Base-by-base conservation (phyloP, 1,139 yeast genomes). In the Diutina sp. region DNA sequence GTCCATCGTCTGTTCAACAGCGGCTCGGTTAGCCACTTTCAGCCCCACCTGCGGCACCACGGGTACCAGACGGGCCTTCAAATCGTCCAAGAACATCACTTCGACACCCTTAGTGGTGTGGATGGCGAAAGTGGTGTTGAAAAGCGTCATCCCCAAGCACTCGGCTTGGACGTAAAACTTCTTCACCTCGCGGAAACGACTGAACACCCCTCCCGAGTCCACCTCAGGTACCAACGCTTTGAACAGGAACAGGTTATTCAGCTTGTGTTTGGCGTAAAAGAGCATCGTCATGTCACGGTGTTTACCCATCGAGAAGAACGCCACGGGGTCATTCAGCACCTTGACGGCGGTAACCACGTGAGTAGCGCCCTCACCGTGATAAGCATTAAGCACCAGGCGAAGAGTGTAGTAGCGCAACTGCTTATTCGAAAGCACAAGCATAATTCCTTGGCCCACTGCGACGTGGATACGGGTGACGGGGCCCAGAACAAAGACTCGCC, bases 41-140 rank as follows among this genome's bases (percentile, higher is more conserved):
- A 46, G 53, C 14, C 67, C 72, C 6, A 58, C 56, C 11, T 58
- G 59, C 0, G 78, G 73, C 18, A 77, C 60, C 54, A 74, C 78
- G 5, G 90, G 83, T 16, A 82, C 76, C 9, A 84, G 78, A 60
- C 83, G 72, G 1, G 86, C 80, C 29, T 77, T 74, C 38, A 79
- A 69, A 60, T 81, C 80, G 63, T 84, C 85, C 57, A 87, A 73
- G 14, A 85, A 80, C 63, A 84, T 72, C 25, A 86, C 77, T 61
- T 87, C 87, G 62, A 86, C 83, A 0, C 93, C 93, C 61, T 82
- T 81, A 48, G 80, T 72, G 2, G 90, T 79, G 63, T 85, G 87
- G 1, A 85, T 80, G 0, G 90, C 83, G 66, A 84, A 80, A 46
- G 85, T 76, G 38, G 82, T 79, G 61, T 81, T 82, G 68, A 84